Evolutionary conservation across 2,329 filamentous ascomycete genomes (phyloP).

Genomic region (Lachnellula willkommii): DNA sequence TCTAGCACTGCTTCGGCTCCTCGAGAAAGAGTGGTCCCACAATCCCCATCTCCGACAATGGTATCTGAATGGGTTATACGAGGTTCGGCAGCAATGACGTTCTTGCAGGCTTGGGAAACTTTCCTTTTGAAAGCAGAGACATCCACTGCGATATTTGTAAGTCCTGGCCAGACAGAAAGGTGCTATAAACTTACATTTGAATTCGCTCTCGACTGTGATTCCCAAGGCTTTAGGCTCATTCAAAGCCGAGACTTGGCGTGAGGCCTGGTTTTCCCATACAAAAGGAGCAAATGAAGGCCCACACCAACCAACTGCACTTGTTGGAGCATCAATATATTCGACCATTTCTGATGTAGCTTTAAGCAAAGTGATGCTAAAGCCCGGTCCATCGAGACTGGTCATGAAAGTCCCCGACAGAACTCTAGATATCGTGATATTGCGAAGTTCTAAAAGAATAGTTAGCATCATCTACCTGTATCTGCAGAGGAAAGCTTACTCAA

Average conservation of each 20-base stretch:
- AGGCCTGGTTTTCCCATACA: no score
- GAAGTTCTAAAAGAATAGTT: constrained; percentile 25
- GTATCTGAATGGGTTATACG: constrained; percentile 48
- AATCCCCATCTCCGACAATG: constrained; percentile 32
- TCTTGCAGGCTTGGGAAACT: constrained; percentile 13
- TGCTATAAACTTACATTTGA: no score
- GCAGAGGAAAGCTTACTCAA: constrained; percentile 19
- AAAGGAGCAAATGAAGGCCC: no score
- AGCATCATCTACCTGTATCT: no score
- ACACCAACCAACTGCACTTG: no score
- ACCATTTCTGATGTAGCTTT: constrained; percentile 36
- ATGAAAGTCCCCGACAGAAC: constrained; percentile 44
- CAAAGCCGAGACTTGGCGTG: no score
- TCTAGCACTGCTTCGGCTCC: constrained; percentile 31
- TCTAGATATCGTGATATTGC: constrained; percentile 32
- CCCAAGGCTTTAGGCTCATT: no score
- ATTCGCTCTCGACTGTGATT: no score
- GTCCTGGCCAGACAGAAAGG: no score
- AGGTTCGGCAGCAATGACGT: constrained; percentile 39
- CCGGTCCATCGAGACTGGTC: constrained; percentile 47
- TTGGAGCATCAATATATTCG: constrained; percentile 11
- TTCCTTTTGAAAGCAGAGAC: no score
- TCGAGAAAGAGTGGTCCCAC: constrained; percentile 28
- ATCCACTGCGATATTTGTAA: no score
- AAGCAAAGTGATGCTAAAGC: constrained; percentile 49